Evolutionary conservation across 2,329 filamentous ascomycete species (phyloP), one percentile per base, ranked within the genome.

Genomic region (Penicillium oxalicum): DNA sequence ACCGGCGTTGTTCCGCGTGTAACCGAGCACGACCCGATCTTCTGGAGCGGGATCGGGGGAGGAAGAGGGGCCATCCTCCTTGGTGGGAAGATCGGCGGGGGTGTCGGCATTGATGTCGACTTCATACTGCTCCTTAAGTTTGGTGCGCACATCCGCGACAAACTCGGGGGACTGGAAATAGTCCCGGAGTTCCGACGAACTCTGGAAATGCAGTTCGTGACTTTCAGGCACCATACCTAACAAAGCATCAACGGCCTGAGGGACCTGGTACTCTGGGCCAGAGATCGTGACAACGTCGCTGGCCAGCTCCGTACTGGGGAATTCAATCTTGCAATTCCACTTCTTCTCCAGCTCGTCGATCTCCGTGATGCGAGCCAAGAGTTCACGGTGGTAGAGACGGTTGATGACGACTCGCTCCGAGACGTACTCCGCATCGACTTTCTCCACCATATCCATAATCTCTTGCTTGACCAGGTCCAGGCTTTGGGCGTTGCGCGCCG

Each of bases 271-370:
- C 74, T 97, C 91, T 43, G 93, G 93, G 4, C 93, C 93, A 53
- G 90, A 95, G 50, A 98, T 90, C 13, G 87, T 94, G 45, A 98
- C 90, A 64, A 94, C 87, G 64, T 98, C 93, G 67, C 91, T 97
- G 24, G 93, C 93, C 71, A 94, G 87, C 69, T 98, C 93, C 8
- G 93, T 97, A 72, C 91, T 95, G 6, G 93, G 93, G 67, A 98
- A 98, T 59, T 90, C 88, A 64, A 98, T 94, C 76, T 97, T 97
- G 83, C 93, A 98, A 70, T 97, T 97, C 86, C 91, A 97, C 73
- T 95, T 96, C 78, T 95, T 94, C 75, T 98, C 93, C 44, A 98
- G 78, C 60, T 93, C 88, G 58, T 97, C 91, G 49, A 98, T 89
- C 64, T 96, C 88, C 39, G 81, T 77, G 56, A 97, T 84, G 51